Base-by-base conservation (phyloP, 1,284 basidiomycete genomes). In the Heterobasidion occidentale region DNA sequence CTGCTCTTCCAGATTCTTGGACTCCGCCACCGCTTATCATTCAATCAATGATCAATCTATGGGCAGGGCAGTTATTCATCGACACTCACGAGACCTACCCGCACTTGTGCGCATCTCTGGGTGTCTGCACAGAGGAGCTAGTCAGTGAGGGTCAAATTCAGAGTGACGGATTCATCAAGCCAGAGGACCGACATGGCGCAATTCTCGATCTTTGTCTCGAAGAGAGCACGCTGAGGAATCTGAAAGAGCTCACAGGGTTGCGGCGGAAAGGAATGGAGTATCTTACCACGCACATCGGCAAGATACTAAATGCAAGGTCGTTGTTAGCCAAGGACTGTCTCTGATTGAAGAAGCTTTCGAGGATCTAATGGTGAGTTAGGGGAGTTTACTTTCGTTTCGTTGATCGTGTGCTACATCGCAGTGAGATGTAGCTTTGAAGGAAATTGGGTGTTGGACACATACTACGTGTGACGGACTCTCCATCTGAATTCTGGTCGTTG, bases 51-150 rank as follows among this genome's bases (percentile, higher is more conserved):
- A 62, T 81, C 42, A 74, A 75, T 55, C 59, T 80, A 36, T 78
- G 70, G 54, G 66, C 77, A n/a, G 79, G 72, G n/a, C 75, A 77
- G 57, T 65, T 78, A 7, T 77, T 73, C 58, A 59, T 77, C 12
- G 57, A 61, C 12, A 58, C 70, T 36, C 63, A 66, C 34, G 60
- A 57, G 5, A 61, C 67, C 1, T 78, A 77, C 52, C 51, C 60
- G 15, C 57, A 61, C 0, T 34, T 76, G 9, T 72, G 71, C 56
- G 59, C 58, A 1, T 70, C 75, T 58, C 63, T 78, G 9, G 74
- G 77, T 1, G 34, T 77, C 11, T 67, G 65, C 35, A 47, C 67
- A 27, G 27, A 27, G 27, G 27, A 27, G 4, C 4, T 1, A 42
- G 56, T 49, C n/a, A 7, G 27, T 61, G 7, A 56, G 27, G 27